Evolutionary conservation across 2,329 filamentous ascomycete species (phyloP).

Genomic region (Aspergillus terreus): DNA sequence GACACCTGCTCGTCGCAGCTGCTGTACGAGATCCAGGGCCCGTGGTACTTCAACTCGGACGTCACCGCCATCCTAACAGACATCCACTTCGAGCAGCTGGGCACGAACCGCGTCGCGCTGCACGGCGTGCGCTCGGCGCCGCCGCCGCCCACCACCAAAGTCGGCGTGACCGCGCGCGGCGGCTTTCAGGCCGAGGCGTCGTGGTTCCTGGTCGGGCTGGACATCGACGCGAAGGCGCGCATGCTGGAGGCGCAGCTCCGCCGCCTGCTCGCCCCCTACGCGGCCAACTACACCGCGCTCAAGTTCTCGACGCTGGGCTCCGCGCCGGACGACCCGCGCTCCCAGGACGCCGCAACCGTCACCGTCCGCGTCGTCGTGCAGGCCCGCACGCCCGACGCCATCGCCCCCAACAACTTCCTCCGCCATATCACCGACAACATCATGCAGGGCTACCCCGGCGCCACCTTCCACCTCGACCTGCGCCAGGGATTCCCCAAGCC

Average conservation of each 20-base stretch:
- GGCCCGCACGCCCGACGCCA: conserved; percentile 37
- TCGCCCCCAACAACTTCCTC: conserved; percentile 31
- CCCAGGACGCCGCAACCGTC: conserved; percentile 42
- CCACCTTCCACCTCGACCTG: conserved; percentile 33
- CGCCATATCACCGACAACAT: conserved; percentile 37
- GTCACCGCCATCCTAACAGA: conserved; percentile 51
- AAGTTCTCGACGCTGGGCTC: conserved; percentile 30
- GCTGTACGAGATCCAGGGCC: conserved; percentile 54
- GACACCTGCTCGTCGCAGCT: conserved; percentile 53
- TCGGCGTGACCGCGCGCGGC: conserved; percentile 45
- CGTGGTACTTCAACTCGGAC: conserved; percentile 56
- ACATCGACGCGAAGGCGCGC: conserved; percentile 45
- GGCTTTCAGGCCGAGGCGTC: conserved; percentile 47
- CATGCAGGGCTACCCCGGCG: conserved; percentile 40
- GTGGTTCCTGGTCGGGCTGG: conserved; percentile 44
- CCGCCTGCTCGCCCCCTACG: conserved; percentile 32
- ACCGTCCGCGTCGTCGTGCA: conserved; percentile 45
- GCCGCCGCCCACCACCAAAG: conserved; percentile 51
- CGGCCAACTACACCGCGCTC: conserved; percentile 28
- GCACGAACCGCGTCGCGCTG: conserved; percentile 48
- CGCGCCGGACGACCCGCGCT: conserved; percentile 28
- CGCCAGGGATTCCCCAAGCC: conserved; percentile 34
- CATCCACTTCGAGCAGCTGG: conserved; percentile 52
- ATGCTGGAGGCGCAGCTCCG: conserved; percentile 46
- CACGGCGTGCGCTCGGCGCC: conserved; percentile 42